Percentiles rank a stretch among this genome's conserved stretches.
phyloP scores from a whole-genome alignment of 495 filamentous ascomycete genomes.

The Penicillium ucsense region DNA sequence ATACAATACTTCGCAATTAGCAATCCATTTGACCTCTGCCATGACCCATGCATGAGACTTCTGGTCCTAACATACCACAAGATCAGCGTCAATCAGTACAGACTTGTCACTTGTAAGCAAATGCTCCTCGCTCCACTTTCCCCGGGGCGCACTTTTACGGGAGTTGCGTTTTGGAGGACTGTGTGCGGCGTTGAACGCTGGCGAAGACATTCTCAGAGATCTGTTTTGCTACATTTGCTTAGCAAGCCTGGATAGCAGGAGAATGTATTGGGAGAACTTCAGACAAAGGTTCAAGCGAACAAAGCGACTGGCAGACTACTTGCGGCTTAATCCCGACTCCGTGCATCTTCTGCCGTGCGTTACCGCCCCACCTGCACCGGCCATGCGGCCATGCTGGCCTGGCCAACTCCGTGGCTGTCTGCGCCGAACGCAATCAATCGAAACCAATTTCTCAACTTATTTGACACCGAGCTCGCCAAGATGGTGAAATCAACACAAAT shows the following conservation, averaged over 20 bases:
- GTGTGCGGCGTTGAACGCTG: slow-evolving; percentile 14
- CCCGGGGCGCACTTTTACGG: slow-evolving; percentile 22
- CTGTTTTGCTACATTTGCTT: slow-evolving; percentile 18
- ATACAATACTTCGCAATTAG: not conserved
- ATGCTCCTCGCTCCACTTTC: slow-evolving; percentile 39
- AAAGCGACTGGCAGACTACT: not conserved
- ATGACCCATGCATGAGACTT: not conserved
- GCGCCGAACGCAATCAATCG: no score
- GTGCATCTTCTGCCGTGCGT: slow-evolving; percentile 19
- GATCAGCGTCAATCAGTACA: slow-evolving; percentile 41
- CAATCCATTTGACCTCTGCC: not conserved
- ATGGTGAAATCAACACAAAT: slow-evolving; percentile 98
- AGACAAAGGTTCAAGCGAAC: not conserved
- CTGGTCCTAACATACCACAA: slow-evolving; percentile 39
- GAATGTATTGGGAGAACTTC: slow-evolving; percentile 6
- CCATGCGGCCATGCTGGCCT: slow-evolving; percentile 13
- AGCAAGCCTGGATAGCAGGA: slow-evolving; percentile 2
- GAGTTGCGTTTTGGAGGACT: slow-evolving; percentile 24
- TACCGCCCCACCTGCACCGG: slow-evolving; percentile 28
- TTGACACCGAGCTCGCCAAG: slow-evolving; percentile 12
- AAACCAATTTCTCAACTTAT: no score
- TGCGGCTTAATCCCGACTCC: slow-evolving; percentile 11
- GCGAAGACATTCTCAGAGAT: slow-evolving; percentile 10
- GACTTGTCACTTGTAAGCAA: slow-evolving; percentile 47
- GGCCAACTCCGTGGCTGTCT: slow-evolving; percentile 9